Evolutionary conservation across 2,329 filamentous ascomycete species (phyloP), one percentile per base, ranked within the genome.

Genomic region (Pseudodiploospora longispora): DNA sequence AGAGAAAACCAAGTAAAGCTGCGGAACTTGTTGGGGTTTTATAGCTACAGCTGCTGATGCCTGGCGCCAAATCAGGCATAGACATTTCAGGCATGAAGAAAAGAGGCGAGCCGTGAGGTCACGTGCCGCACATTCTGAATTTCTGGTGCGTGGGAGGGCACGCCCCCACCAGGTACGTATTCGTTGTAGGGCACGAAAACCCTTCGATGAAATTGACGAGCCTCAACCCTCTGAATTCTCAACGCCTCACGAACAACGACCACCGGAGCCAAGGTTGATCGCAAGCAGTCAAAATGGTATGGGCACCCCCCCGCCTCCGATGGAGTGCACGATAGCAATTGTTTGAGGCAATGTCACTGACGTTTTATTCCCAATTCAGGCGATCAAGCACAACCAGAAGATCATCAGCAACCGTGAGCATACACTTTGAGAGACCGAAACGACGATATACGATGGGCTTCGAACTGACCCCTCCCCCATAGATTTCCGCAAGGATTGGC

Each of bases 401-500:
- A 85, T 96, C 74, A 85, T 86, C 71, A 86, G 91, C 82, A 95
- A 94, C 83, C 90, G 85, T 88, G 76, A 78, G 84, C 65, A 61
- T 52, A 52, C 56, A 53, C 45, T 50, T 49, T 50, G 53, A 49
- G 56, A 45, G 38, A 35, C 46, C 41, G 50, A 40, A 54, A 43
- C 57, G 56, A 60, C 57, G 51, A 56, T 52, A 30, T 41, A 30
- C 30, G 43, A 46, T 19, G 49, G 47, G 40, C 48, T 38, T 47
- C 60, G 59, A 60, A 68, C 72, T 73, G 61, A 71, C 61, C 51
- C 48, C 54, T 51, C 41, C 19, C 19, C 45, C 44, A 58, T 66
- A 93, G 87, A 96, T 72, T 95, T 95, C 87, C 90, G 88, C 78
- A 96, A 95, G 88, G 90, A 98, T 82, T 98, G 93, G 93, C 90